Evolutionary conservation across 108 stramenopile genomes (phyloP).

Genomic region (Schizochytrium sp.): DNA sequence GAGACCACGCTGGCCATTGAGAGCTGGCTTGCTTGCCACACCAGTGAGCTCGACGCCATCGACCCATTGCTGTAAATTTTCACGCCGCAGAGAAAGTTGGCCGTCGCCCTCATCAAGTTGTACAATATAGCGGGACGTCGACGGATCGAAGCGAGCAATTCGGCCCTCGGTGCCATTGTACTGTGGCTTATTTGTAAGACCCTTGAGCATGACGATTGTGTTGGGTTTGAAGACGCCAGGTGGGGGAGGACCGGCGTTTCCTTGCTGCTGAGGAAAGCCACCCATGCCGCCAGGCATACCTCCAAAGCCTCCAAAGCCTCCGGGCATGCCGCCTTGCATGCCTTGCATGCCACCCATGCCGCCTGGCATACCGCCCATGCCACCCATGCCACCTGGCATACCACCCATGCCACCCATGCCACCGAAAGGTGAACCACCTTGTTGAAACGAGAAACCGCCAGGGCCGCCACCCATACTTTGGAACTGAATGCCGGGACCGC

Average conservation of each 20-base stretch:
- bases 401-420: neutral
- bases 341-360: conserved; percentile 8
- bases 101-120: neutral
- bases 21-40: neutral
- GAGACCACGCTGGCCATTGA: conserved; percentile 3
- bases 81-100: neutral
- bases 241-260: neutral
- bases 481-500: neutral
- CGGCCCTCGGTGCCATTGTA: neutral
- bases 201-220: conserved; percentile 14
- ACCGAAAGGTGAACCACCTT: neutral
- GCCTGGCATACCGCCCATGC: neutral
- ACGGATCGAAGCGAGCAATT: neutral
- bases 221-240: neutral
- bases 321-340: neutral
- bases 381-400: neutral
- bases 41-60: neutral
- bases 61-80: neutral
- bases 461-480: neutral
- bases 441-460: neutral
- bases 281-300: neutral
- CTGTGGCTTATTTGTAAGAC: neutral
- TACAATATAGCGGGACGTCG: neutral
- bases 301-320: neutral
- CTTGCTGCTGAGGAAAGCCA: neutral